These are phyloP conservation scores for Prosopis cineraria DNA, from an alignment of 306 rosid genomes.

Conservation along the genomic window DNA sequence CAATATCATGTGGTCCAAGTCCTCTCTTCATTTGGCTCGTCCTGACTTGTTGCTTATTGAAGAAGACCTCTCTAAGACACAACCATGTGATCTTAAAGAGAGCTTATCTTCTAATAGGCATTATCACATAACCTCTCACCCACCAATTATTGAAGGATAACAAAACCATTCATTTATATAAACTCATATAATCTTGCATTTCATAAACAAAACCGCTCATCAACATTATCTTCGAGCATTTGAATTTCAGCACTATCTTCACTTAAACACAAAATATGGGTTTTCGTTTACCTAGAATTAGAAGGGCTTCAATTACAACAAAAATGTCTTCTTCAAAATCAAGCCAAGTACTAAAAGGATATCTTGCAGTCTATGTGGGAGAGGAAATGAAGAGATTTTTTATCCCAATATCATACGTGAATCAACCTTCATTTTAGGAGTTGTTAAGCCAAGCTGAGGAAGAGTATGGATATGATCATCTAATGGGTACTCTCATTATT, in stretches of 20 bases:
- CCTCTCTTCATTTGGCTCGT: too few species aligned
- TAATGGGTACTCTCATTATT: neutral
- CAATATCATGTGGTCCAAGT: too few species aligned
- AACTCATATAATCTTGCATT: neutral
- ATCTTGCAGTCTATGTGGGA: slow-evolving; percentile 28
- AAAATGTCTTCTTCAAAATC: neutral
- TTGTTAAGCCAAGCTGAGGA: neutral
- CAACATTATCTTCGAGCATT: neutral
- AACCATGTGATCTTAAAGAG: neutral
- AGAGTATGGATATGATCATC: neutral
- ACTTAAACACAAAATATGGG: slow-evolving; percentile 1
- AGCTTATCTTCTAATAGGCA: too few species aligned
- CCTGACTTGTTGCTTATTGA: neutral
- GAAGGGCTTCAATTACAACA: neutral
- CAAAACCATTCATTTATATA: neutral
- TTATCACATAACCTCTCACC: neutral
- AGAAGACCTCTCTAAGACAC: neutral
- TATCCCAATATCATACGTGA: slow-evolving; percentile 31
- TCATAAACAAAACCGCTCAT: neutral
- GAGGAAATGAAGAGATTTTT: slow-evolving; percentile 29
- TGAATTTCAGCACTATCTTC: neutral
- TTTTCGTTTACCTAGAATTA: neutral
- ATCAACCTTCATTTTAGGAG: slow-evolving; percentile 8
- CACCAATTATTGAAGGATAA: neutral
- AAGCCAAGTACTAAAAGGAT: slow-evolving; percentile 21